Conservation (phyloP, 345 rosid genomes). For the Melaleuca quinquenervia region DNA sequence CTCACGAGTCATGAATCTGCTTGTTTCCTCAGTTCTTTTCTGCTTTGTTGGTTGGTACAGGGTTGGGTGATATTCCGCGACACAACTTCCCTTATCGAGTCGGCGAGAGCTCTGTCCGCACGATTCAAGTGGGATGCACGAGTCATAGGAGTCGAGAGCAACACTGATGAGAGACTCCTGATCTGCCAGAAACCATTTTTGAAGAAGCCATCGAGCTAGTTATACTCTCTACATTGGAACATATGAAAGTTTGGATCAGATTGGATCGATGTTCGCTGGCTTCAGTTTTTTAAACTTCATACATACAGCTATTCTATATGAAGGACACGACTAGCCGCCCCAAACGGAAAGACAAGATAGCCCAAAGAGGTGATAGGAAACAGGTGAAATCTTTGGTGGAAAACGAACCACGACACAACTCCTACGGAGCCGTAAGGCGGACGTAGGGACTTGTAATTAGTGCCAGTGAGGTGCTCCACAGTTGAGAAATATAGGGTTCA, state of each 20-base stretch:
- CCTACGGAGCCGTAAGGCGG: slow-evolving; percentile 53
- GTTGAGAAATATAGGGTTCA: slow-evolving; percentile 2
- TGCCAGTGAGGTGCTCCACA: slow-evolving; percentile 12
- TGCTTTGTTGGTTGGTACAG: slow-evolving; percentile 25
- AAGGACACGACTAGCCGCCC: slow-evolving; percentile 11
- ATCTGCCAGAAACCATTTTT: slow-evolving; percentile 90
- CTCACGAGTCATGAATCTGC: neutral
- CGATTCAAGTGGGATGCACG: slow-evolving; percentile 95
- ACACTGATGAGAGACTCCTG: slow-evolving; percentile 83
- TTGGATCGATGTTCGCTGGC: neutral
- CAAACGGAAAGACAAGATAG: slow-evolving; percentile 24
- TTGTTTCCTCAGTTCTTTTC: neutral
- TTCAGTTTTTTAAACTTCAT: slow-evolving; percentile 8
- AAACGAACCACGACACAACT: slow-evolving; percentile 7
- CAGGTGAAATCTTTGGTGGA: neutral
- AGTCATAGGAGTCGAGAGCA: slow-evolving; percentile 70
- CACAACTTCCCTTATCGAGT: slow-evolving; percentile 55
- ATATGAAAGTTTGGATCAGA: neutral
- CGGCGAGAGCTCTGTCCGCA: slow-evolving; percentile 55
- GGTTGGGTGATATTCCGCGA: slow-evolving; percentile 96
- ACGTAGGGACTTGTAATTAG: slow-evolving; percentile 41
- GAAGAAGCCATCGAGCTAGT: slow-evolving; percentile 49
- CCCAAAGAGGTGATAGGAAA: slow-evolving; percentile 7
- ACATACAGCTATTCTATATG: slow-evolving; percentile 16
- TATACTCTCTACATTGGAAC: neutral